Base-by-base conservation (phyloP, 2,329 filamentous ascomycete species). In the Verticillium albo-atrum region DNA sequence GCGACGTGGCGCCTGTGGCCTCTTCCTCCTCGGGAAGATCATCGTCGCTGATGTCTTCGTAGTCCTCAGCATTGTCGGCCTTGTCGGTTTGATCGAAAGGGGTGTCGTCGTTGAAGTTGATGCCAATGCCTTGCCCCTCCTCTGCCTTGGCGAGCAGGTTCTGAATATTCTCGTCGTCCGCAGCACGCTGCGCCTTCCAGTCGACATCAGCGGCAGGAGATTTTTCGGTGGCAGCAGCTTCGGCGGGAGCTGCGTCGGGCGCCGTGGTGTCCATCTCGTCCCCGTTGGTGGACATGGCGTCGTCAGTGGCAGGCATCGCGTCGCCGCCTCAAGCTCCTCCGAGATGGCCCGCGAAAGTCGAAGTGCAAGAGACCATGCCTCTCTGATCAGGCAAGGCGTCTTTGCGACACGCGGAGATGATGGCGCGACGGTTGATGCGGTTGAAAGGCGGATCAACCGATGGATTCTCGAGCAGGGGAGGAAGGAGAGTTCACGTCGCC, bases 31-130 rank as follows among this genome's bases (percentile, higher is more conserved):
- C 91, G 12, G 92, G 89, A 7, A 97, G 82, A 63, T 97, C 93
- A 70, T 96, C 92, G 71, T 98, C 94, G 65, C 89, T 89, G 63
- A 98, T 93, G 69, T 97, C 91, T 70, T 91, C 92, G 67, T 82
- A 99, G 70, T 99, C 95, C 63, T 95, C 78, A 47, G 95, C 95
- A 75, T 98, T 91, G 61, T 92, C 92, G 58, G 92, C 94, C 74
- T 99, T 99, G 72, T 92, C 89, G 6, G 81, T 79, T 64, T 86
- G 80, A 64, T 88, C 86, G 63, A 88, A 83, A 26, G 79, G 71
- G 57, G 74, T 75, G 56, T 77, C 71, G 42, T 67, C 69, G 30
- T 80, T 75, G 60, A 85, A 69, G 56, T 77, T 74, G 4, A 78
- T 68, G 9, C 73, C 74, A 14, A 77, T 68, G 23, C 68, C 73